A percentile compares a stretch with the other conserved stretches of the same genome.
Evolutionary conservation across 2,329 filamentous ascomycete species (phyloP).

Genomic region (Colletotrichum tamarilloi): DNA sequence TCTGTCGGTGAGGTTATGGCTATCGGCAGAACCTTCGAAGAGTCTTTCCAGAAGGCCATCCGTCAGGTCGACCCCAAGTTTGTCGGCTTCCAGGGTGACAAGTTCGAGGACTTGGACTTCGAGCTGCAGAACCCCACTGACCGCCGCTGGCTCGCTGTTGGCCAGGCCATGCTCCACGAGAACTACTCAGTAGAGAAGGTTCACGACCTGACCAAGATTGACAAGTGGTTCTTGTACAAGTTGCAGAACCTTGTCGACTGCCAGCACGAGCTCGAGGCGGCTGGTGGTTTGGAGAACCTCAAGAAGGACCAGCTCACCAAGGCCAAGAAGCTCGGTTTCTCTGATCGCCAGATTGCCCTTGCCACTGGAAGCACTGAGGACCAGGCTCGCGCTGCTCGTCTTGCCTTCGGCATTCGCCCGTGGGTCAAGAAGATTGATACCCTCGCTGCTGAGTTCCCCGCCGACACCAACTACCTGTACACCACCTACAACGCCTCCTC

Average conservation of each 20-base stretch:
- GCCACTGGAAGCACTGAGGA: slow-evolving; percentile 90
- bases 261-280: slow-evolving; percentile 84
- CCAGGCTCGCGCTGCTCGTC: slow-evolving; percentile 85
- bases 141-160: slow-evolving; percentile 95
- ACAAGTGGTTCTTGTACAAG: slow-evolving; percentile 99
- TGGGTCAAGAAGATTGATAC: slow-evolving; percentile 99
- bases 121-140: slow-evolving; percentile 94
- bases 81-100: slow-evolving; percentile 92
- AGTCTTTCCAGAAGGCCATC: slow-evolving; percentile 99
- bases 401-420: slow-evolving; percentile 88
- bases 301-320: slow-evolving; percentile 90
- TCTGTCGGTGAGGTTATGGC: slow-evolving; percentile 99
- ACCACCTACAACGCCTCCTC: slow-evolving; percentile 97
- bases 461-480: slow-evolving; percentile 94
- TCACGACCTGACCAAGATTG: slow-evolving; percentile 96
- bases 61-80: slow-evolving; percentile 95
- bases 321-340: slow-evolving; percentile 98
- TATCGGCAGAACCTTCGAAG: slow-evolving; percentile 97
- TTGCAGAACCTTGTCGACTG: slow-evolving; percentile 96
- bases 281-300: slow-evolving; percentile 83
- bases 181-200: slow-evolving; percentile 92
- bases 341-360: slow-evolving; percentile 91
- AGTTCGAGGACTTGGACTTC: slow-evolving; percentile 92
- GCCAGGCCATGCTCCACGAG: slow-evolving; percentile 97
- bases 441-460: slow-evolving; percentile 94